Conservation (phyloP, 352 stramenopile species). For the Phytophthora idaei region DNA sequence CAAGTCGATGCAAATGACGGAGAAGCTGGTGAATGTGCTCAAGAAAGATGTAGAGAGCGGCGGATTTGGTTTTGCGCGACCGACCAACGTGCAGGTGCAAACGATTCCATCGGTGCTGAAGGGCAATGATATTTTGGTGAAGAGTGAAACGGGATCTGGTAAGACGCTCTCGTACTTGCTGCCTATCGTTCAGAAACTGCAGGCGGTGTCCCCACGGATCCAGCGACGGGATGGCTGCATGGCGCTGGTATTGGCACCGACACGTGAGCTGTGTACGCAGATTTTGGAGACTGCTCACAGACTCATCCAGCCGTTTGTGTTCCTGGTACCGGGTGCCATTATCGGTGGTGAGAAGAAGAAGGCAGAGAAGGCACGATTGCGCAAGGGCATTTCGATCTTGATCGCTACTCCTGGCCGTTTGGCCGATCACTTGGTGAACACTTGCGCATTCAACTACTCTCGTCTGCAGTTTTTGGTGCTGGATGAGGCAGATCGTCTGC, state of each 20-base stretch:
- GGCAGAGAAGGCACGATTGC: conserved; percentile 82
- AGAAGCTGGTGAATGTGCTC: conserved; percentile 71
- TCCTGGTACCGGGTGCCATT: conserved; percentile 84
- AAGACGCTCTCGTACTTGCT: conserved; percentile 98
- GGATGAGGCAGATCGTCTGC: conserved; percentile 98
- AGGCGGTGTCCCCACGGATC: conserved; percentile 70
- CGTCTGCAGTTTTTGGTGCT: conserved; percentile 96
- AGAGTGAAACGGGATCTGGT: conserved; percentile 95
- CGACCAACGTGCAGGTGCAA: conserved; percentile 85
- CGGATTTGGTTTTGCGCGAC: conserved; percentile 80
- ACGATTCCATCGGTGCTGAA: conserved; percentile 74
- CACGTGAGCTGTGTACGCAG: conserved; percentile 95
- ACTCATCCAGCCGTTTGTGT: conserved; percentile 94
- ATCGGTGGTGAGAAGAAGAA: conserved; percentile 96
- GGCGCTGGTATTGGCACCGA: conserved; percentile 94
- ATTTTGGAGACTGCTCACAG: conserved; percentile 95
- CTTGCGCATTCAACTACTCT: conserved; percentile 90
- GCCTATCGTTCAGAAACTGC: conserved; percentile 93
- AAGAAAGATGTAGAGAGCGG: conserved; percentile 51
- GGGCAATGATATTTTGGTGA: conserved; percentile 92
- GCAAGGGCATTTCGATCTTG: conserved; percentile 96
- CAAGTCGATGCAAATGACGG: conserved; percentile 69
- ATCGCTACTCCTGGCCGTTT: conserved; percentile 98
- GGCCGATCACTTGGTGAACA: conserved; percentile 96
- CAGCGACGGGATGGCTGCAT: conserved; percentile 86